Evolutionary conservation across 2,329 filamentous ascomycete genomes (phyloP), one percentile per base, ranked within the genome.

Genomic region (Cadophora malorum): DNA sequence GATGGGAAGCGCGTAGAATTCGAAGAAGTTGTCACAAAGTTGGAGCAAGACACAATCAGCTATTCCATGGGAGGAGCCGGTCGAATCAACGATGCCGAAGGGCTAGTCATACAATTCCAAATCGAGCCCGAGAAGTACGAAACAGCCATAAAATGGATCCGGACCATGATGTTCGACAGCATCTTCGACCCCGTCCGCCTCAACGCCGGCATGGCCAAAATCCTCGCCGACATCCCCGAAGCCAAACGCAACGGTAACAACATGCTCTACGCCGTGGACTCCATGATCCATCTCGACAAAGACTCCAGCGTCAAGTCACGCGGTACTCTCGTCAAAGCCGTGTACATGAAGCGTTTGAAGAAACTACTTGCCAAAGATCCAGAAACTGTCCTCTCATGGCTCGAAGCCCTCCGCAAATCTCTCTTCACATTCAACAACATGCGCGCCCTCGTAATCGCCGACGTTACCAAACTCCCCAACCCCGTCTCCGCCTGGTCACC

Each of bases 201-300:
- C 62, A 86, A 85, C 72, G 87, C 92, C 71, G 82, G 84, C 62
- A 81, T 96, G 19, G 89, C 90, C 67, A 96, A 97, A 79, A 88
- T 96, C 56, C 84, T 97, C 21, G 94, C 94, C 2, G 95, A 98
- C 74, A 91, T 99, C 21, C 96, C 96, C 0, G 94, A 97, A 76
- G 85, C 90, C 63, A 99, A 98, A 83, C 92, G 96, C 52, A 92
- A 91, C 74, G 96, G 96, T 0, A 87, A 90, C 66, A 82, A 82
- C 52, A 90, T 90, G 88, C 82, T 87, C 4, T 81, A 81, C 65
- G 87, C 89, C 70, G 84, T 90, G 67, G 88, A 96, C 74, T 86
- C 90, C 70, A 93, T 95, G 80, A 87, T 96, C 25, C 93, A 97
- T 78, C 88, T 92, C 74, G 86, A 91, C n/a, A 86, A 87, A 35